Base-by-base conservation (phyloP, 192 early-diverging fungal species). In the Spizellomyces sp. region DNA sequence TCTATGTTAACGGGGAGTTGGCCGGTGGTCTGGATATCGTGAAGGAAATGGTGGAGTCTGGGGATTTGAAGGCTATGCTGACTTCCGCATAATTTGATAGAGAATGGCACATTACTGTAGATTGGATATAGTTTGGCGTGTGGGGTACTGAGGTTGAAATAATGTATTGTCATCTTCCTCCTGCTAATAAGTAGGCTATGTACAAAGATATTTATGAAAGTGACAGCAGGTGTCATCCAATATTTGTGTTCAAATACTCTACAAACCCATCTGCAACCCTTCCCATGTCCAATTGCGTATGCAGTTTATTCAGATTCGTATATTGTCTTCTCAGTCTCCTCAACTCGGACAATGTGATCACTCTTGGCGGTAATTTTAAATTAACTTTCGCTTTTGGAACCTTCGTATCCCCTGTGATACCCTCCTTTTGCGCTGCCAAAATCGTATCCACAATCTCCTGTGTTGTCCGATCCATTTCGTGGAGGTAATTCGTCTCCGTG, bases 21-120 rank as follows among this genome's bases (percentile, higher is more conserved):
- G 66, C 94, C 22, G 96, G 96, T 47, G 96, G 96, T 21, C 79
- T 98, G 73, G 96, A 99, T 76, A 95, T 99, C 83, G 88, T 99
- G 41, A 88, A 90, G 57, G 95, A 98, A 77, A 88, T 99, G 92
- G 84, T 92, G 21, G 75, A 65, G 36, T 47, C 65, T n/a, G 83
- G 83, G n/a, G 73, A 75, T 58, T 63, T 75, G 8, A 62, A 59
- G 59, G 56, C 27, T 0, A 12, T 54, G 50, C 14, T 54, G 12
- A n/a, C 50, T 54, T 54, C 27, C 27, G 27, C 27, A 36, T 36
- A 36, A 36, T 36, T 36, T 36, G 27, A 36, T 36, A 36, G 27
- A 36, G 27, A 36, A 36, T 36, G 27, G 0, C 3, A 36, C 27
- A 36, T 36, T 36, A 36, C 3, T 36, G 27, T 36, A 36, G 27